phyloP scores from a whole-genome alignment of 192 early-diverging fungal species.

The Coemansia sp. region DNA sequence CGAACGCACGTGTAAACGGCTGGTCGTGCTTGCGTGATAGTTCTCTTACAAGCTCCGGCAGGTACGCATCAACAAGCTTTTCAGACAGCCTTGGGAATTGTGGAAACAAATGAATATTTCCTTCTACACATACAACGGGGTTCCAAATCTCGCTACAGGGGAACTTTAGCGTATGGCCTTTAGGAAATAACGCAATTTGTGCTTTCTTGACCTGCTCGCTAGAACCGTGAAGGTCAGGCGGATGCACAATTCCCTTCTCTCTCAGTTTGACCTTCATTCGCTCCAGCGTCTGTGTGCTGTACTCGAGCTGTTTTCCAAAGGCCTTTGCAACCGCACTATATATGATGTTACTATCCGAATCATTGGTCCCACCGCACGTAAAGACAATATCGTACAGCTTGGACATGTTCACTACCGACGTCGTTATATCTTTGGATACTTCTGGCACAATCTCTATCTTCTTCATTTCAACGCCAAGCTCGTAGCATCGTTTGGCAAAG shows the following conservation, averaged over 20 bases:
- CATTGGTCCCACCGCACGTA: conserved; percentile 76
- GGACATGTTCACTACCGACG: conserved; percentile 56
- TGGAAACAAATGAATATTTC: conserved; percentile 69
- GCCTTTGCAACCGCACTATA: conserved; percentile 65
- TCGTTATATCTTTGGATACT: conserved; percentile 33
- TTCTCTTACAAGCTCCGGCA: conserved; percentile 12
- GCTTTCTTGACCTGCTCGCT: conserved; percentile 45
- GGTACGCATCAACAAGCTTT: conserved; percentile 24
- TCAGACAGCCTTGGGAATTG: conserved; percentile 70
- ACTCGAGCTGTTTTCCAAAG: conserved; percentile 54
- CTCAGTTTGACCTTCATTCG: conserved; percentile 55
- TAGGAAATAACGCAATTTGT: conserved; percentile 71
- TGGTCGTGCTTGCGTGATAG: not conserved
- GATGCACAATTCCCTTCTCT: not conserved
- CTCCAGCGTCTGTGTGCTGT: conserved; percentile 59
- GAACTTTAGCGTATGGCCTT: conserved; percentile 34
- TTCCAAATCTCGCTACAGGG: conserved; percentile 65
- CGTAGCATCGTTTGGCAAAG: conserved; percentile 64
- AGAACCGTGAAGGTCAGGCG: conserved; percentile 39
- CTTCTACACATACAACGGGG: conserved; percentile 62
- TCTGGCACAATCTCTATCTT: conserved; percentile 59
- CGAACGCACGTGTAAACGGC: conserved; percentile 25
- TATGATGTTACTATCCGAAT: conserved; percentile 70
- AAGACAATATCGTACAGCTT: conserved; percentile 60
- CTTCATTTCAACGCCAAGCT: conserved; percentile 60